These are phyloP conservation scores for Ceratocystis alfenasii DNA, from an alignment of 2,329 filamentous ascomycete species.

Conservation along the genomic window DNA sequence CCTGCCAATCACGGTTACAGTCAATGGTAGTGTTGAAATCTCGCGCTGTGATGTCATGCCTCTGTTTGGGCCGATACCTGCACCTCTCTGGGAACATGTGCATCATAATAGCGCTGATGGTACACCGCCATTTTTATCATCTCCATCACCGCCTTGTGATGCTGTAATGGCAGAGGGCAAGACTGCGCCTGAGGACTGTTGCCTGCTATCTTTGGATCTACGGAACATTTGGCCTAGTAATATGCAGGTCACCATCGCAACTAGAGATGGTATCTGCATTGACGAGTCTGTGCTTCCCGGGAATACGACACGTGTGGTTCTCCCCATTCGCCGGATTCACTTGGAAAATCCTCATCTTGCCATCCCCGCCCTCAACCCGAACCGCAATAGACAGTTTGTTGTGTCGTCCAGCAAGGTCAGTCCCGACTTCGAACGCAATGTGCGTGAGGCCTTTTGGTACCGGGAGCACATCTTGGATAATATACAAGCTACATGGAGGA, in stretches of 20 bases:
- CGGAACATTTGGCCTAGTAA: conserved; percentile 82
- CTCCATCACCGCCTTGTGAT: not conserved
- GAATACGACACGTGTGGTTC: conserved; percentile 59
- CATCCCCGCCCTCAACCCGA: conserved; percentile 69
- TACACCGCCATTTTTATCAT: not conserved
- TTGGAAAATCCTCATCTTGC: conserved; percentile 63
- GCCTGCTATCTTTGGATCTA: conserved; percentile 69
- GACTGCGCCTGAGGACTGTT: conserved; percentile 38
- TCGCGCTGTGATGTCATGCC: conserved; percentile 67
- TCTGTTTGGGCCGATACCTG: conserved; percentile 54
- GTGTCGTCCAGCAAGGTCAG: conserved; percentile 69
- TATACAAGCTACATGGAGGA: conserved; percentile 60
- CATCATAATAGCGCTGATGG: conserved; percentile 11
- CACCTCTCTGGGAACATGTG: conserved; percentile 43
- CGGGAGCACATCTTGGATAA: conserved; percentile 65
- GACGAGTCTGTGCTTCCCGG: conserved; percentile 51
- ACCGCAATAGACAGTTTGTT: conserved; percentile 82
- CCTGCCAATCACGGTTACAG: conserved; percentile 72
- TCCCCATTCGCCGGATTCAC: conserved; percentile 65
- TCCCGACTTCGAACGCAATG: conserved; percentile 65
- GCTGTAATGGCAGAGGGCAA: not conserved
- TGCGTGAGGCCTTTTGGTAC: conserved; percentile 83
- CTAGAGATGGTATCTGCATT: conserved; percentile 38
- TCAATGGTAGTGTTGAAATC: conserved; percentile 82
- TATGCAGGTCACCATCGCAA: conserved; percentile 53